phyloP scores from a whole-genome alignment of 2,329 filamentous ascomycete genomes.

The Blastomyces parvus region DNA sequence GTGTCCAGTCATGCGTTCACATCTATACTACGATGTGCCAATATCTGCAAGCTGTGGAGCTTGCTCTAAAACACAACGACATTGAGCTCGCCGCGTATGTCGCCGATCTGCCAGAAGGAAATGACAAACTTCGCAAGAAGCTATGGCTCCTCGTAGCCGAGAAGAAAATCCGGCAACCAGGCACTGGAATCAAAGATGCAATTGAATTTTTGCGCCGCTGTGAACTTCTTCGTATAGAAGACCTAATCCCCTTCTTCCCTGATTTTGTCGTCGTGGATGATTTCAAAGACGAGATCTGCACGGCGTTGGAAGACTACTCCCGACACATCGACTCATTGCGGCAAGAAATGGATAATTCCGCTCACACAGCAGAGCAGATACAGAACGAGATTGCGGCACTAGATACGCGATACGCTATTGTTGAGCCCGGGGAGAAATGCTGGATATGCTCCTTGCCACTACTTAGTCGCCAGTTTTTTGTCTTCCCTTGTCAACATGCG shows the following conservation, averaged over 20 bases:
- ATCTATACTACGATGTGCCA: constrained; percentile 97
- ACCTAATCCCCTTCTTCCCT: constrained; percentile 95
- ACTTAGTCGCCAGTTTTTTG: constrained; percentile 87
- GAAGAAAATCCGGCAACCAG: constrained; percentile 74
- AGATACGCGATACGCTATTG: constrained; percentile 85
- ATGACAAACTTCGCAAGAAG: constrained; percentile 74
- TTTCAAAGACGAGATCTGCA: constrained; percentile 97
- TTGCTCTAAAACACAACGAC: constrained; percentile 81
- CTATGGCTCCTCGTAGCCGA: constrained; percentile 92
- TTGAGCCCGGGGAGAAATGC: constrained; percentile 91
- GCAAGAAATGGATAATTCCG: constrained; percentile 91
- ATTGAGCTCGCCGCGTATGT: constrained; percentile 83
- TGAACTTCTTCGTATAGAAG: constrained; percentile 86
- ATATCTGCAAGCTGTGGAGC: constrained; percentile 83
- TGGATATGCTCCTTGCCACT: constrained; percentile 79
- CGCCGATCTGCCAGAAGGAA: constrained; percentile 70
- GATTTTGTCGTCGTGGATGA: constrained; percentile 98
- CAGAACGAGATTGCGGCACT: constrained; percentile 78
- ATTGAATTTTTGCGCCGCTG: constrained; percentile 90
- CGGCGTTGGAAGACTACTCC: constrained; percentile 84
- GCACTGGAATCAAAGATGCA: constrained; percentile 78
- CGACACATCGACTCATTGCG: constrained; percentile 81
- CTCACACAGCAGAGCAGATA: constrained; percentile 81
- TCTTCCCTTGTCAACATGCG: constrained; percentile 95
- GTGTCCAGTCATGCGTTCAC: constrained; percentile 88